phyloP scores from a whole-genome alignment of 805 yeast genomes.

The Saturnispora bothae region DNA sequence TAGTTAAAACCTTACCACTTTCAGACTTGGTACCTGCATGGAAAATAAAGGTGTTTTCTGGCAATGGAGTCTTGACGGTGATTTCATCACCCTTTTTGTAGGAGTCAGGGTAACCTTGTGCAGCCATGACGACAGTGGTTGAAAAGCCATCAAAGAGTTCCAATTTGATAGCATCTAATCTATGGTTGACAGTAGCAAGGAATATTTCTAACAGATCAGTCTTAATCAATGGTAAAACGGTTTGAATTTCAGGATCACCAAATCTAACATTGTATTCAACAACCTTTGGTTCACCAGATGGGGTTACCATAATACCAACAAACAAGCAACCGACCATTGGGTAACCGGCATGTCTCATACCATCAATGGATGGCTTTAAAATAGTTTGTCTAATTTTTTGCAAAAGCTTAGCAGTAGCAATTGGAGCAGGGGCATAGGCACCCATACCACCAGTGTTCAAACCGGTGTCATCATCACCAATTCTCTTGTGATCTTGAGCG shows the following conservation, averaged over 20 bases:
- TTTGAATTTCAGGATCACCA: constrained; percentile 99
- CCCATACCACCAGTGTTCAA: constrained; percentile 99
- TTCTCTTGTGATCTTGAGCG: constrained; percentile 96
- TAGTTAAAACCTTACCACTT: constrained; percentile 51
- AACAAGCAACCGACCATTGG: constrained; percentile 95
- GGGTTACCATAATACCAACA: constrained; percentile 88
- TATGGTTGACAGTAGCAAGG: constrained; percentile 88
- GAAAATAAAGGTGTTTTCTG: constrained; percentile 64
- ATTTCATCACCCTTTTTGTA: constrained; percentile 84
- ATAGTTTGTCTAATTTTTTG: constrained; percentile 61
- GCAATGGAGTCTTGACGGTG: constrained; percentile 37
- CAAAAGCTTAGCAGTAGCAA: constrained; percentile 70
- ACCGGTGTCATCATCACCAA: constrained; percentile 88
- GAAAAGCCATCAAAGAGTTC: constrained; percentile 45
- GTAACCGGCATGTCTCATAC: constrained; percentile 89
- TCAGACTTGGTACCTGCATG: constrained; percentile 84
- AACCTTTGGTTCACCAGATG: constrained; percentile 78
- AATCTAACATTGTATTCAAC: constrained; percentile 96
- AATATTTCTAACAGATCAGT: constrained; percentile 92
- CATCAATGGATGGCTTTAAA: constrained; percentile 85
- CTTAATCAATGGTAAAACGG: constrained; percentile 78
- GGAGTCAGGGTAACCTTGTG: constrained; percentile 91
- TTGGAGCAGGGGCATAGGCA: constrained; percentile 96
- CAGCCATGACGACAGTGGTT: constrained; percentile 91
- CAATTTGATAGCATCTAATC: constrained; percentile 72